phyloP scores from a whole-genome alignment of 331 rosid species.

The Erythrophleum ivorense region DNA sequence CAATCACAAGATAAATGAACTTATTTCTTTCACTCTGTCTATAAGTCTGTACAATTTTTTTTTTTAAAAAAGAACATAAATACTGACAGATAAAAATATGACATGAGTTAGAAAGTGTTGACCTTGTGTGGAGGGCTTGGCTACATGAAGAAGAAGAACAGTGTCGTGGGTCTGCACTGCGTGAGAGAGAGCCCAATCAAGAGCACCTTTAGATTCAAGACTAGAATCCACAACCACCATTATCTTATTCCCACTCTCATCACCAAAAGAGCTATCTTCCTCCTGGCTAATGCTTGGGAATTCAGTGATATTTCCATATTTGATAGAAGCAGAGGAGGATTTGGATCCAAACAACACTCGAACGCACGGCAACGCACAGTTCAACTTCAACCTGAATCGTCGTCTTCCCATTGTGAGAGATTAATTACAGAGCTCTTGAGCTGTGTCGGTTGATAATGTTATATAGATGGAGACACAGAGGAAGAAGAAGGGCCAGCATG shows the following conservation, averaged over 20 bases:
- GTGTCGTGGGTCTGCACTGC: conserved; percentile 71
- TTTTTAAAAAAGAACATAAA: too few species aligned
- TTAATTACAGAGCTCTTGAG: background rate
- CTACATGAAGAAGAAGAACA: conserved; percentile 68
- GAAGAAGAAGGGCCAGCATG: background rate
- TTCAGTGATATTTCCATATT: conserved; percentile 47
- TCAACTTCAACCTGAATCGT: conserved; percentile 44
- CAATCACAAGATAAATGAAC: conserved; percentile 5
- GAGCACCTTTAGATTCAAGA: conserved; percentile 78
- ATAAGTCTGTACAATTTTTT: too few species aligned
- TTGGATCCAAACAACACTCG: conserved; percentile 41
- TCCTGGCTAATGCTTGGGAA: conserved; percentile 45
- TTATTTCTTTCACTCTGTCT: background rate
- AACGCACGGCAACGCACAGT: conserved; percentile 52
- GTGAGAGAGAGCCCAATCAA: conserved; percentile 92
- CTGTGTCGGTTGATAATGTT: background rate
- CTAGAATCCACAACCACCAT: conserved; percentile 88
- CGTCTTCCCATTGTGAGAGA: conserved; percentile 51
- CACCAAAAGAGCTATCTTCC: background rate
- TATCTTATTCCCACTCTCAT: conserved; percentile 57
- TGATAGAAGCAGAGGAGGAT: conserved; percentile 43
- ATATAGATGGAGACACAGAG: background rate
- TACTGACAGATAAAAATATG: background rate
- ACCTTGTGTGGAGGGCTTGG: conserved; percentile 63
- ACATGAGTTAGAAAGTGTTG: background rate